Base-by-base conservation (phyloP, 1,284 basidiomycete species). In the Pseudozyma sp. region DNA sequence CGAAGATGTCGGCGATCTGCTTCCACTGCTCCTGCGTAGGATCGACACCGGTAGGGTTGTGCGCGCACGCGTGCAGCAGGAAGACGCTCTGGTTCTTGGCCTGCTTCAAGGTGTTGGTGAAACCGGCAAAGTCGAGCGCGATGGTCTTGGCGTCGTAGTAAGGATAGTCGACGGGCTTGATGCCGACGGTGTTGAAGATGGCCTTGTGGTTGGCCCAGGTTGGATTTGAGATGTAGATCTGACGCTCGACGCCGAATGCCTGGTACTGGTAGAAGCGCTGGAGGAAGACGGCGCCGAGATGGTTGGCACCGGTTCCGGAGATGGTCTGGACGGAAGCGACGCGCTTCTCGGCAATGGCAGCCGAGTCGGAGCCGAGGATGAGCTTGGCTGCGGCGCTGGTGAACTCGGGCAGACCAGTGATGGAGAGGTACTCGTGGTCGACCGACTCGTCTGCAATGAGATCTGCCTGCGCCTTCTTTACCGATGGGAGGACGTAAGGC, bases 161-260 rank as follows among this genome's bases (percentile, higher is more conserved):
- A 10, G 92, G 89, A 86, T 97, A 97, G 55, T 91, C 89, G 44
- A 91, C 85, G 16, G 92, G 91, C 53, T 90, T 88, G 79, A 96
- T 90, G 42, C 91, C 92, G 46, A 92, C 91, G 77, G 92, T 92
- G 79, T 88, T 89, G 86, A 97, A 91, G 84, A 98, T 94, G 39
- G 92, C 90, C 80, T 91, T 90, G 87, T 98, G 94, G 86, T 94
- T 97, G 63, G 90, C 94, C 95, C 95, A 98, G 33, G 95, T 97
- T 37, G 94, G 94, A 84, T 94, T 90, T 82, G 92, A 93, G 78
- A 97, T 84, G 85, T 90, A 94, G 68, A 96, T 87, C 77, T 88
- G 88, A 52, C 75, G 74, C 30, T 76, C 67, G 47, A 64, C 71
- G 43, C 72, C 77, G n/a, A 64, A 67, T 53, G 88, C 86, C 46